Evolutionary conservation across 257 asterid genomes (phyloP).

Genomic region (Solanum piurae): DNA sequence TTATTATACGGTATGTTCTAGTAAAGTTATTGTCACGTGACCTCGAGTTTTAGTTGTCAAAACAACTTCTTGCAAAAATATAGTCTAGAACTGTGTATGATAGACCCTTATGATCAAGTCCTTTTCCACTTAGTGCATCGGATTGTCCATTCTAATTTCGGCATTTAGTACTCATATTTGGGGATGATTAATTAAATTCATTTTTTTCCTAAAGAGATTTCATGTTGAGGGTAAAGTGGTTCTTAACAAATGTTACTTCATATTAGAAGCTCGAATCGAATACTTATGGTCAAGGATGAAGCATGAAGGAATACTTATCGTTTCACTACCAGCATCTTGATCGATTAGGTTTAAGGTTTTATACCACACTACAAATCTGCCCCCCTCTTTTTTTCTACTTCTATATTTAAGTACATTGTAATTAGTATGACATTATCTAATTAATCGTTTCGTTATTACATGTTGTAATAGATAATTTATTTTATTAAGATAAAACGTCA

Average conservation of each 20-base stretch:
- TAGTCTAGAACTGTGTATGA: neutral
- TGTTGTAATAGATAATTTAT: neutral
- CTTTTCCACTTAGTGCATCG: neutral
- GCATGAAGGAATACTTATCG: neutral
- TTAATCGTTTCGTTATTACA: neutral
- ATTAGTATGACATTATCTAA: neutral
- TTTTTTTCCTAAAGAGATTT: neutral
- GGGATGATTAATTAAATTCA: neutral
- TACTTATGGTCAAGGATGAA: neutral
- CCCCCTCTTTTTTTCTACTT: neutral
- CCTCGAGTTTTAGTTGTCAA: neutral
- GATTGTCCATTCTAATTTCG: too few species aligned
- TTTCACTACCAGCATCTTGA: neutral
- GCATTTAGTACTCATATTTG: neutral
- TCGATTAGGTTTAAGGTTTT: neutral
- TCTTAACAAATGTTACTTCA: neutral
- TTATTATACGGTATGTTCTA: fast-evolving
- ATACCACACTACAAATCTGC: neutral
- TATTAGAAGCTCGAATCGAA: neutral
- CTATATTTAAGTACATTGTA: neutral
- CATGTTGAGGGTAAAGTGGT: neutral
- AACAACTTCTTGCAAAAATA: neutral
- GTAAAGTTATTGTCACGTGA: neutral
- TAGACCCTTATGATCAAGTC: neutral
- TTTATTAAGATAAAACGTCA: neutral